Evolutionary conservation across 169 alveolate species (phyloP).

Genomic region (Plasmodium gaboni): DNA sequence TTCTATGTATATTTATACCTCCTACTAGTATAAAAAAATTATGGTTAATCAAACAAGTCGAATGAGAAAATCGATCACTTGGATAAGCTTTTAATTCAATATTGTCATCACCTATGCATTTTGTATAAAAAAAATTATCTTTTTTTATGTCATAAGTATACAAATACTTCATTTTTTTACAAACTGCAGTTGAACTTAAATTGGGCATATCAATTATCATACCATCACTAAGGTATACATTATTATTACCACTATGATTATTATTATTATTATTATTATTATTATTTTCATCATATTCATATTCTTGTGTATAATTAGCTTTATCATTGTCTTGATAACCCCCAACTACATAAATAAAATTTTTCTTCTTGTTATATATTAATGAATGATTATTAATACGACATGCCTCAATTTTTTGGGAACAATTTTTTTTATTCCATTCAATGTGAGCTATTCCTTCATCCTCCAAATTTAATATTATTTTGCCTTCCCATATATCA

Average conservation of each 20-base stretch:
- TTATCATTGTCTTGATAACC: conserved; percentile 27
- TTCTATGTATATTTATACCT: conserved; percentile 38
- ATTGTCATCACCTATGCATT: conserved; percentile 16
- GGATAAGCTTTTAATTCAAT: conserved; percentile 15
- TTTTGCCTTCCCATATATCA: conserved; percentile 59
- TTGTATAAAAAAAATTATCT: conserved; percentile 19
- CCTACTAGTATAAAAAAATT: conserved; percentile 36
- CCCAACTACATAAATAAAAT: conserved; percentile 32
- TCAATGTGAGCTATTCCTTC: background rate
- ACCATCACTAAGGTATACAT: background rate
- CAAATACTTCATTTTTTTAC: background rate
- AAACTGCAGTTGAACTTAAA: background rate
- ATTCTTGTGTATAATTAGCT: background rate
- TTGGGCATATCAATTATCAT: background rate
- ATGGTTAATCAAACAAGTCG: conserved; percentile 9
- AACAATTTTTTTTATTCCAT: conserved; percentile 33
- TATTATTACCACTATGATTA: background rate
- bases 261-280: background rate
- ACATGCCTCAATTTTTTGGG: background rate
- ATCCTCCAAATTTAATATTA: conserved; percentile 20
- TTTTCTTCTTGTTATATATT: conserved; percentile 38
- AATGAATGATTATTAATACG: conserved; percentile 38
- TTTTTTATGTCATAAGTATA: conserved; percentile 35
- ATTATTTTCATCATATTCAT: background rate
- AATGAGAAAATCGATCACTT: conserved; percentile 42